Evolutionary conservation across 441 rosid species (phyloP).

Genomic region (Pelargonium australe): DNA sequence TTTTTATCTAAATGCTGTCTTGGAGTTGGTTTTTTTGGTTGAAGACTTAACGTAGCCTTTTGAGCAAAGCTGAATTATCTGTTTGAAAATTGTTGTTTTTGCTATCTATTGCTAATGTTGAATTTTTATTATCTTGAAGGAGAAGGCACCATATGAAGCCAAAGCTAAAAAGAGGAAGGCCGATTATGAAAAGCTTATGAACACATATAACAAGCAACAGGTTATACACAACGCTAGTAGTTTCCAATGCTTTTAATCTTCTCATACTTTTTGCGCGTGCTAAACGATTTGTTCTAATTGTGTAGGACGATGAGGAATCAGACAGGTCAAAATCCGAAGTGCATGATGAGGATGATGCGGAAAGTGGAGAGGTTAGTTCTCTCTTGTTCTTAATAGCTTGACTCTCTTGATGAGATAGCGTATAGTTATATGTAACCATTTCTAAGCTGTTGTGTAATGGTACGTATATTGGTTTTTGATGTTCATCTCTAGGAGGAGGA

Average conservation of each 20-base stretch:
- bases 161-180: conserved; percentile 24
- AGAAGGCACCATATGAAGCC: conserved; percentile 25
- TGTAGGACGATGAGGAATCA: conserved; percentile 45
- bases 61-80: background rate
- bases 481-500: conserved; percentile 22
- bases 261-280: conserved; percentile 13
- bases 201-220: conserved; percentile 50
- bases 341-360: conserved; percentile 48
- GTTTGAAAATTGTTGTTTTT: background rate
- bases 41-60: background rate
- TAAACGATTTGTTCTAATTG: conserved; percentile 22
- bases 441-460: no score
- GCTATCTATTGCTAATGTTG: background rate
- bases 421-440: background rate
- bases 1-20: background rate
- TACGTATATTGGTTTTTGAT: background rate
- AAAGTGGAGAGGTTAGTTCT: conserved; percentile 33
- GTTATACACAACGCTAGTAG: conserved; percentile 15
- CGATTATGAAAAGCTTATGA: conserved; percentile 25
- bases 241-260: conserved; percentile 10
- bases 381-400: background rate
- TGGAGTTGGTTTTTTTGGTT: background rate
- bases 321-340: conserved; percentile 51
- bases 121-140: conserved; percentile 12
- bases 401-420: no score